Evolutionary conservation across 345 rosid species (phyloP).

Genomic region (Passiflora organensis): DNA sequence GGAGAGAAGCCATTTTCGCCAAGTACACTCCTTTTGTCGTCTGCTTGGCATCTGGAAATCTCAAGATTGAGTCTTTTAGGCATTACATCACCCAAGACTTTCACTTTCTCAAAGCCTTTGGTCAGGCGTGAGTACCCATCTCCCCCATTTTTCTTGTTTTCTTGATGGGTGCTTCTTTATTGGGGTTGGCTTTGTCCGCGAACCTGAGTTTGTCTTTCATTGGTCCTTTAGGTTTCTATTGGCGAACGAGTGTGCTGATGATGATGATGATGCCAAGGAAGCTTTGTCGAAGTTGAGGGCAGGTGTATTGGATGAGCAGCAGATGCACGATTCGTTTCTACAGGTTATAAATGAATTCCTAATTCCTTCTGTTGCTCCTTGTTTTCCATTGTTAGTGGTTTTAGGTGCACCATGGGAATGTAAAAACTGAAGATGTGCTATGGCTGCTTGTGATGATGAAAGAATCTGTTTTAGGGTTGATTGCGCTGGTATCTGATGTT

Average conservation of each 20-base stretch:
- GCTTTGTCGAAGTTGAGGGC: constrained; percentile 68
- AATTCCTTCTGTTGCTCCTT: too few relatives aligned
- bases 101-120: constrained; percentile 85
- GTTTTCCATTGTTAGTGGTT: too few relatives aligned
- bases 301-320: constrained; percentile 61
- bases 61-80: constrained; percentile 61
- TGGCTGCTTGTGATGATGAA: too few relatives aligned
- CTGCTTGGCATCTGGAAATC: constrained; percentile 73
- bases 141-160: too few relatives aligned
- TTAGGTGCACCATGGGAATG: too few relatives aligned
- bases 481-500: too few relatives aligned
- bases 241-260: constrained; percentile 93
- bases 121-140: constrained; percentile 67
- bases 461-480: too few relatives aligned
- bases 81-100: constrained; percentile 79
- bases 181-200: too few relatives aligned
- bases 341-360: too few relatives aligned
- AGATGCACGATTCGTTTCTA: constrained; percentile 68
- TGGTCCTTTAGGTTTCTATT: constrained; percentile 53
- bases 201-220: too few relatives aligned
- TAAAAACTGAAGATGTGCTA: too few relatives aligned
- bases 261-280: constrained; percentile 84
- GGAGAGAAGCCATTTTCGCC: constrained; percentile 57
- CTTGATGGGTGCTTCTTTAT: too few relatives aligned
- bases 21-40: constrained; percentile 71